Evolutionary conservation across 2,329 filamentous ascomycete genomes (phyloP).

Genomic region (Pleurostoma richardsiae): DNA sequence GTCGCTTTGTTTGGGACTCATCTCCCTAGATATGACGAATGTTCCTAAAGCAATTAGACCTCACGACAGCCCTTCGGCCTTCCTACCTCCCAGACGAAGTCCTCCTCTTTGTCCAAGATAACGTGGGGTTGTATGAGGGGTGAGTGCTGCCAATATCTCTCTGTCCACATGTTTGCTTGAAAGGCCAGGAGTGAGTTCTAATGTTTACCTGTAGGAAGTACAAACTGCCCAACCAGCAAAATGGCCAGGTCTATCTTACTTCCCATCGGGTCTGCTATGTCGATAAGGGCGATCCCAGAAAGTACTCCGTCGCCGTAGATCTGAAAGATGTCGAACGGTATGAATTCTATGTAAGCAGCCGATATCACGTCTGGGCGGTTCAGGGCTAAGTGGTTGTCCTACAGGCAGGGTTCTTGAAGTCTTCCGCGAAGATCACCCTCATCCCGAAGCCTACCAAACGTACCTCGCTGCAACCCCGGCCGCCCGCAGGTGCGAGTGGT

Average conservation of each 20-base stretch:
- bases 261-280: slow-evolving; percentile 96
- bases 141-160: slow-evolving; percentile 38
- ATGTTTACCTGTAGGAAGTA: slow-evolving; percentile 61
- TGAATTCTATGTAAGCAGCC: slow-evolving; percentile 71
- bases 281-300: slow-evolving; percentile 79
- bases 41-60: slow-evolving; percentile 93
- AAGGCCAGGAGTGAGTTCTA: neutral
- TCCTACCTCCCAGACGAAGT: slow-evolving; percentile 90
- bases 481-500: slow-evolving; percentile 38
- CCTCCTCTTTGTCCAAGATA: slow-evolving; percentile 93
- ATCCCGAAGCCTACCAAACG: slow-evolving; percentile 75
- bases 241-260: slow-evolving; percentile 93
- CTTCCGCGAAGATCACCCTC: slow-evolving; percentile 87
- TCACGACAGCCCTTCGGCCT: slow-evolving; percentile 93
- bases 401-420: slow-evolving; percentile 87
- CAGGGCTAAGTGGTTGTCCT: slow-evolving; percentile 12
- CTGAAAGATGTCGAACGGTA: slow-evolving; percentile 86
- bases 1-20: too few species aligned
- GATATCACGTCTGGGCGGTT: neutral
- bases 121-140: slow-evolving; percentile 96
- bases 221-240: slow-evolving; percentile 90
- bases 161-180: neutral
- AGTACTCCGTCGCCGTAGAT: slow-evolving; percentile 78
- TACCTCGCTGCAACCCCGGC: slow-evolving; percentile 51
- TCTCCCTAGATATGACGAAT: slow-evolving; percentile 62